Evolutionary conservation across 2,329 filamentous ascomycete species (phyloP).

Genomic region (Fragosphaeria purpurea): DNA sequence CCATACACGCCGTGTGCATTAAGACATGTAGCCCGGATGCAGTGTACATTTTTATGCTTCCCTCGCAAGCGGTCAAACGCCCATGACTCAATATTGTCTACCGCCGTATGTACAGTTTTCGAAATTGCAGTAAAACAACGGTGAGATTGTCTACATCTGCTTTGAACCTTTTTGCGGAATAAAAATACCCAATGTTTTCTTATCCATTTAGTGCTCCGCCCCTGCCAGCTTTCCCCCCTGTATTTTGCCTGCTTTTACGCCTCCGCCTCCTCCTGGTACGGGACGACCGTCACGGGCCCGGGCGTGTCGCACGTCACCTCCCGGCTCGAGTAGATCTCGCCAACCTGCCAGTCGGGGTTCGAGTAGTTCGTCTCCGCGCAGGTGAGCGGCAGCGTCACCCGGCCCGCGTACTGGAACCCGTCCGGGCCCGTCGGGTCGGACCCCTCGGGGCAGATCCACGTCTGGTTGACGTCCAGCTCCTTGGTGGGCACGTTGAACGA

Average conservation of each 20-base stretch:
- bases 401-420: constrained; percentile 19
- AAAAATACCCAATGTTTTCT: too few relatives aligned
- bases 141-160: too few relatives aligned
- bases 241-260: constrained; percentile 15
- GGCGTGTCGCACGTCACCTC: constrained; percentile 22
- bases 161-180: too few relatives aligned
- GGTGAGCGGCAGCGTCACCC: constrained; percentile 22
- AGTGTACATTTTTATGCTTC: too few relatives aligned
- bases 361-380: constrained; percentile 25
- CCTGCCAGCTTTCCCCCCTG: too few relatives aligned
- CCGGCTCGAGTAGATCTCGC: constrained; percentile 28
- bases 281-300: constrained; percentile 20
- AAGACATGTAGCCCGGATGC: too few relatives aligned
- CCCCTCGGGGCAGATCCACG: constrained; percentile 34
- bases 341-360: constrained; percentile 31
- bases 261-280: constrained; percentile 24
- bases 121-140: too few relatives aligned
- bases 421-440: constrained; percentile 26
- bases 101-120: too few relatives aligned
- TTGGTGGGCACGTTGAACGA: constrained; percentile 28
- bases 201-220: too few relatives aligned
- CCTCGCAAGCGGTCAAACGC: too few relatives aligned
- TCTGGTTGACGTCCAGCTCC: constrained; percentile 35
- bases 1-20: too few relatives aligned
- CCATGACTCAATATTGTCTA: too few relatives aligned